These are phyloP conservation scores for Saprolegnia diclina DNA, from an alignment of 352 stramenopile genomes.

Conservation along the genomic window DNA sequence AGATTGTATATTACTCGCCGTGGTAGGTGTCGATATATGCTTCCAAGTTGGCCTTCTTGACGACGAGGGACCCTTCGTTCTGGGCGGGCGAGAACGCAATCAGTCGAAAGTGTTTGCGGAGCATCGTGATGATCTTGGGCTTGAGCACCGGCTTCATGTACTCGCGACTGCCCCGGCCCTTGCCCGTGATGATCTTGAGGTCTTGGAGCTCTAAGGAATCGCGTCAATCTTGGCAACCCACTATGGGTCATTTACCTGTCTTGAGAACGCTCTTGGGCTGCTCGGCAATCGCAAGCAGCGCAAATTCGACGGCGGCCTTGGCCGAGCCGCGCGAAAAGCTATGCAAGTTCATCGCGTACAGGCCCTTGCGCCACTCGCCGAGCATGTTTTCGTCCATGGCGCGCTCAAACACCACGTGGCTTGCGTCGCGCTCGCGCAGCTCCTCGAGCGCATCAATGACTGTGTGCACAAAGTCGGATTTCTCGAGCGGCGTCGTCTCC, in stretches of 20 bases:
- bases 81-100: constrained; percentile 15
- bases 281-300: constrained; percentile 47
- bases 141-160: constrained; percentile 57
- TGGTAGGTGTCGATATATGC: neutral
- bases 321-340: constrained; percentile 55
- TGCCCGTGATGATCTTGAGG: constrained; percentile 66
- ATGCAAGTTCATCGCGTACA: constrained; percentile 67
- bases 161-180: constrained; percentile 52
- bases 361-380: constrained; percentile 40
- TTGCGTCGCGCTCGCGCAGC: neutral
- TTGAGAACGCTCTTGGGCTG: constrained; percentile 31
- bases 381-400: constrained; percentile 44
- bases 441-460: constrained; percentile 21
- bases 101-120: constrained; percentile 28
- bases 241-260: constrained; percentile 30
- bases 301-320: constrained; percentile 63
- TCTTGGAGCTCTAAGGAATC: constrained; percentile 30
- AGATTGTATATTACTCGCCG: too few species aligned
- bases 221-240: constrained; percentile 9
- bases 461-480: constrained; percentile 35
- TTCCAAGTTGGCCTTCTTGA: constrained; percentile 20
- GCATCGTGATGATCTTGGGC: constrained; percentile 45
- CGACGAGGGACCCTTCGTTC: constrained; percentile 13
- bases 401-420: constrained; percentile 42
- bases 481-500: constrained; percentile 40